Evolutionary conservation across 2,329 filamentous ascomycete species (phyloP).

Genomic region (Colletotrichum ledebouriae): DNA sequence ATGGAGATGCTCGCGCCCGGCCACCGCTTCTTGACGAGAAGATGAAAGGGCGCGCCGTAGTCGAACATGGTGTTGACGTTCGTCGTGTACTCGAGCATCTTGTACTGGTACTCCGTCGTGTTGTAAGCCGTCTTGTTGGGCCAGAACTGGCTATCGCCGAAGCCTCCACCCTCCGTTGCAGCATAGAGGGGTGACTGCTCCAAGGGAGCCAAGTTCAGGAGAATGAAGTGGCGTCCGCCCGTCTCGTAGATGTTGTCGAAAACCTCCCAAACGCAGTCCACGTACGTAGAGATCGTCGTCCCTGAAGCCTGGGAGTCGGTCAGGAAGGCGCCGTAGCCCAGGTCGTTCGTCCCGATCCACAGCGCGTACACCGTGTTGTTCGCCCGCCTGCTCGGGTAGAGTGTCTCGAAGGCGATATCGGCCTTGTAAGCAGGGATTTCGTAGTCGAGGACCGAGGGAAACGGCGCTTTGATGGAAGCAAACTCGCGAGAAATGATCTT

Average conservation of each 20-base stretch:
- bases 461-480: slow-evolving; percentile 62
- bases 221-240: slow-evolving; percentile 78
- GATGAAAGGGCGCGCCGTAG: slow-evolving; percentile 64
- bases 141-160: slow-evolving; percentile 61
- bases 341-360: slow-evolving; percentile 87
- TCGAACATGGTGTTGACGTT: slow-evolving; percentile 63
- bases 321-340: slow-evolving; percentile 76
- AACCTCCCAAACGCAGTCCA: slow-evolving; percentile 75
- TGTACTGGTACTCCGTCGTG: slow-evolving; percentile 60
- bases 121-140: slow-evolving; percentile 60
- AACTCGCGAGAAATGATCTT: slow-evolving; percentile 71
- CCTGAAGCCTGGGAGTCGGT: slow-evolving; percentile 71
- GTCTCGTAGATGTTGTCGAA: slow-evolving; percentile 74
- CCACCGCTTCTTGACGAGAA: slow-evolving; percentile 61
- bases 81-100: slow-evolving; percentile 61
- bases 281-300: slow-evolving; percentile 74
- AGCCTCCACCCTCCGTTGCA: slow-evolving; percentile 57
- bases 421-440: slow-evolving; percentile 69
- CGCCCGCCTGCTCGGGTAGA: slow-evolving; percentile 60
- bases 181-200: slow-evolving; percentile 78
- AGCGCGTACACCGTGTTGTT: slow-evolving; percentile 79
- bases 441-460: slow-evolving; percentile 74
- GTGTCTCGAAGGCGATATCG: slow-evolving; percentile 58
- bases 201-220: slow-evolving; percentile 78
- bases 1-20: slow-evolving; percentile 72